phyloP scores from a whole-genome alignment of 352 stramenopile species.

The Globisporangium okanoganense region DNA sequence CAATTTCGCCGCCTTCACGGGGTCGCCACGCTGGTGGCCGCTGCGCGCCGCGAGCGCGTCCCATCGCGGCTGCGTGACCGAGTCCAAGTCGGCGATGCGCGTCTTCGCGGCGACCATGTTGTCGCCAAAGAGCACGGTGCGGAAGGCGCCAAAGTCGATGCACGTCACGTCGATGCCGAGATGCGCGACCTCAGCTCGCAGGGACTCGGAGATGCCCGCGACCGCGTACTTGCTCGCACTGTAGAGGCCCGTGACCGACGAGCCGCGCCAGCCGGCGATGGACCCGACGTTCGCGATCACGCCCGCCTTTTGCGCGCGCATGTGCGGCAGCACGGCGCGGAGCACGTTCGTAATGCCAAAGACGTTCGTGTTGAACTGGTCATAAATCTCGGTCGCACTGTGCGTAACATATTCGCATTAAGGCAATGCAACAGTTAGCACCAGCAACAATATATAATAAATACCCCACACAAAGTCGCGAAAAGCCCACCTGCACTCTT shows the following conservation, averaged over 20 bases:
- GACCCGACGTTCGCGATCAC: slow-evolving; percentile 32
- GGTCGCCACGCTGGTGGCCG: slow-evolving; percentile 17
- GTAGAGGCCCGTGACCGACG: slow-evolving; percentile 21
- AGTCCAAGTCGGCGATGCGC: slow-evolving; percentile 15
- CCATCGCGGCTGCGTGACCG: slow-evolving; percentile 8
- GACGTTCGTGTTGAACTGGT: slow-evolving; percentile 30
- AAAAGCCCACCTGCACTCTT: slow-evolving; percentile 27
- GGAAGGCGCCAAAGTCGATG: slow-evolving; percentile 44
- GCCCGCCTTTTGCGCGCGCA: slow-evolving; percentile 25
- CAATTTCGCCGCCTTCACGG: slow-evolving; percentile 17
- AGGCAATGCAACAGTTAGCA: not conserved
- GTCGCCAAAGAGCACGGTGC: slow-evolving; percentile 29
- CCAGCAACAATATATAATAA: not conserved
- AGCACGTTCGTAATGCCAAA: slow-evolving; percentile 23
- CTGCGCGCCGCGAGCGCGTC: slow-evolving; percentile 8
- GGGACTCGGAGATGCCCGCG: slow-evolving; percentile 21
- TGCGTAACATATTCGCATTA: not conserved
- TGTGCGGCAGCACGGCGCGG: slow-evolving; percentile 25
- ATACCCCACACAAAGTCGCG: not conserved
- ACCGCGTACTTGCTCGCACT: slow-evolving; percentile 26
- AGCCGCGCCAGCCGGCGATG: slow-evolving; percentile 15
- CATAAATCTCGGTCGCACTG: slow-evolving; percentile 18
- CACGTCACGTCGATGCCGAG: slow-evolving; percentile 36
- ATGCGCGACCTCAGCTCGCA: slow-evolving; percentile 21
- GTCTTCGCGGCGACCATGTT: slow-evolving; percentile 15